phyloP scores from a whole-genome alignment of 495 filamentous ascomycete species.

The Cercophora newfieldiana region DNA sequence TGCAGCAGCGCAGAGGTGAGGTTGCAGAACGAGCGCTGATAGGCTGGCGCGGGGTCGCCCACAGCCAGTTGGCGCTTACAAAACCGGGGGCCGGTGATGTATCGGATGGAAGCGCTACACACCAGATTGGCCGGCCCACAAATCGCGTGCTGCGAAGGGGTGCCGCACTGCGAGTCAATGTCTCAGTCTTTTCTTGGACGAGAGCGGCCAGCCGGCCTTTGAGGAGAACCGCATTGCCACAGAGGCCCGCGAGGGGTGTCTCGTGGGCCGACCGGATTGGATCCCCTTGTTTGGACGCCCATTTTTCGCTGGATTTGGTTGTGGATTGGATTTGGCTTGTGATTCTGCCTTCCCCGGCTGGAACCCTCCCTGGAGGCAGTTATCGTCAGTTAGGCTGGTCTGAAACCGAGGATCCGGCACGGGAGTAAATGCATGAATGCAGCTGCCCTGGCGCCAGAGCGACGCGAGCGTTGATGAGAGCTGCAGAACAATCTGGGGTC shows the following conservation, averaged over 20 bases:
- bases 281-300: slow-evolving; percentile 7
- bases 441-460: not conserved
- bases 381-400: not conserved
- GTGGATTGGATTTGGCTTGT: not conserved
- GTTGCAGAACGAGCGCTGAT: slow-evolving; percentile 44
- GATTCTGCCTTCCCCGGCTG: not conserved
- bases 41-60: slow-evolving; percentile 41
- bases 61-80: slow-evolving; percentile 55
- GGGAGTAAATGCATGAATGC: not conserved
- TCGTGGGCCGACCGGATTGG: slow-evolving; percentile 49
- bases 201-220: slow-evolving; percentile 25
- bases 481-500: not conserved
- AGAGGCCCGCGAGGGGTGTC: slow-evolving; percentile 41
- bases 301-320: not conserved
- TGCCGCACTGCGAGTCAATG: slow-evolving; percentile 48
- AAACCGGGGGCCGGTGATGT: slow-evolving; percentile 43
- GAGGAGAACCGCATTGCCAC: slow-evolving; percentile 41
- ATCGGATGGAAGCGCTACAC: slow-evolving; percentile 51
- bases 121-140: slow-evolving; percentile 38
- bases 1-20: slow-evolving; percentile 31
- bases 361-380: not conserved
- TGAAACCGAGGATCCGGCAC: slow-evolving; percentile 14
- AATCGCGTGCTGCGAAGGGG: slow-evolving; percentile 42
- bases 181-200: slow-evolving; percentile 49
- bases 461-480: too few relatives aligned